These are phyloP conservation scores for Paracoccidioides brasiliensis DNA, from an alignment of 2,329 filamentous ascomycete species.

Conservation along the genomic window DNA sequence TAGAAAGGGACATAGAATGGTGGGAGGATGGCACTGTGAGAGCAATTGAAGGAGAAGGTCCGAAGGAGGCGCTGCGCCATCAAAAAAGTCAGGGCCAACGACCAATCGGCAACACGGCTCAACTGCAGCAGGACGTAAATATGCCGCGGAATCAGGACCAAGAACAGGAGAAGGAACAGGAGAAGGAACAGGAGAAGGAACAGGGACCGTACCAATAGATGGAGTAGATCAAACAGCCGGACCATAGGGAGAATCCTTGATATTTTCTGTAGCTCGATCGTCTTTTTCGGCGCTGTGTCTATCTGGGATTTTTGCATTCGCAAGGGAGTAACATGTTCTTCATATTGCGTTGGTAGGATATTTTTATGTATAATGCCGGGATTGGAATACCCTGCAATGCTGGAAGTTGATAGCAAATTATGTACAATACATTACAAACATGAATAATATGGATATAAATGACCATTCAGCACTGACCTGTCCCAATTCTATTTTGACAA, in stretches of 20 bases:
- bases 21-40: slow-evolving; percentile 53
- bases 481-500: not conserved
- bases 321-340: not conserved
- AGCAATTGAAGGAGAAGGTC: not conserved
- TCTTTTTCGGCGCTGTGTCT: not conserved
- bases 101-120: not conserved
- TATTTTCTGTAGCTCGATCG: no score
- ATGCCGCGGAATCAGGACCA: not conserved
- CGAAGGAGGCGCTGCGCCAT: not conserved
- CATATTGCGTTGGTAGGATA: not conserved
- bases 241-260: not conserved
- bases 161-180: not conserved
- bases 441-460: not conserved
- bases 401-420: not conserved
- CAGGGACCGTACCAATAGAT: not conserved
- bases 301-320: not conserved
- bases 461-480: not conserved
- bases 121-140: not conserved
- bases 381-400: not conserved
- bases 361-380: not conserved
- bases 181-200: not conserved
- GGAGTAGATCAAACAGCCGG: not conserved
- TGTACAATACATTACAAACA: not conserved
- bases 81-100: not conserved
- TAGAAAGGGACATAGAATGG: slow-evolving; percentile 82